Evolutionary conservation across 2,329 filamentous ascomycete species (phyloP).

Genomic region (Verticillium nonalfalfae): DNA sequence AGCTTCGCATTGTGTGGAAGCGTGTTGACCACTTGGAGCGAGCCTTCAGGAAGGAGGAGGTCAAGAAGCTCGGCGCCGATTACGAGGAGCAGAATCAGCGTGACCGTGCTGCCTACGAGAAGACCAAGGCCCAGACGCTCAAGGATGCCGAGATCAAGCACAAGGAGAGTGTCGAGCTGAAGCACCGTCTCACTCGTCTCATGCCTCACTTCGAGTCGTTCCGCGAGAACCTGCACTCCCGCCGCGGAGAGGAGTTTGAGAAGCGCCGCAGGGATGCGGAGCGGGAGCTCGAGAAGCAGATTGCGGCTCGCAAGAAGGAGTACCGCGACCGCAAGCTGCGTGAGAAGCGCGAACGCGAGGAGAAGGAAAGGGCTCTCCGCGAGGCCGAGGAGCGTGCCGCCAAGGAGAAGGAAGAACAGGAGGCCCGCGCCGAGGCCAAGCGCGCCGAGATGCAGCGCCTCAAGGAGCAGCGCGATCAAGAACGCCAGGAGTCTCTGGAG

Average conservation of each 20-base stretch:
- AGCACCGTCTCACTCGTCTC: slow-evolving; percentile 82
- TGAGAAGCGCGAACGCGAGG: slow-evolving; percentile 80
- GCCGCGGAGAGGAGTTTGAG: slow-evolving; percentile 92
- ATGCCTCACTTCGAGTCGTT: slow-evolving; percentile 82
- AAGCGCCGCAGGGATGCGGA: slow-evolving; percentile 87
- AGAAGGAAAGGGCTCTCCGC: slow-evolving; percentile 67
- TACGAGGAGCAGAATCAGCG: slow-evolving; percentile 75
- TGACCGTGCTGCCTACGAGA: slow-evolving; percentile 76
- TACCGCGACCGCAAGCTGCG: slow-evolving; percentile 74
- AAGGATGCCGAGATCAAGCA: slow-evolving; percentile 81
- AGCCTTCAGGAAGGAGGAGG: slow-evolving; percentile 91
- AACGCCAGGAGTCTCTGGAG: slow-evolving; percentile 62
- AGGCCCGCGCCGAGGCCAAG: slow-evolving; percentile 72
- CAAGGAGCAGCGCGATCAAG: slow-evolving; percentile 59
- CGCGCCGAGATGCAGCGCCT: slow-evolving; percentile 61
- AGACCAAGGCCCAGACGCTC: slow-evolving; percentile 69
- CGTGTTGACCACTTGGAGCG: slow-evolving; percentile 95
- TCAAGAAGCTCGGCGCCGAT: slow-evolving; percentile 83
- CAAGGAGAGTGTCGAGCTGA: slow-evolving; percentile 85
- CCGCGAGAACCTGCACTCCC: slow-evolving; percentile 73
- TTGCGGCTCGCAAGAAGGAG: slow-evolving; percentile 81
- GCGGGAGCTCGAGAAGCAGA: slow-evolving; percentile 88
- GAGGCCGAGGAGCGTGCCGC: slow-evolving; percentile 83
- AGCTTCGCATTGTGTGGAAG: slow-evolving; percentile 86
- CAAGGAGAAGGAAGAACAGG: slow-evolving; percentile 81